Percentiles rank a stretch among this genome's conserved stretches.
Evolutionary conservation across 257 asterid genomes (phyloP).

Genomic region (Coffea eugenioides): DNA sequence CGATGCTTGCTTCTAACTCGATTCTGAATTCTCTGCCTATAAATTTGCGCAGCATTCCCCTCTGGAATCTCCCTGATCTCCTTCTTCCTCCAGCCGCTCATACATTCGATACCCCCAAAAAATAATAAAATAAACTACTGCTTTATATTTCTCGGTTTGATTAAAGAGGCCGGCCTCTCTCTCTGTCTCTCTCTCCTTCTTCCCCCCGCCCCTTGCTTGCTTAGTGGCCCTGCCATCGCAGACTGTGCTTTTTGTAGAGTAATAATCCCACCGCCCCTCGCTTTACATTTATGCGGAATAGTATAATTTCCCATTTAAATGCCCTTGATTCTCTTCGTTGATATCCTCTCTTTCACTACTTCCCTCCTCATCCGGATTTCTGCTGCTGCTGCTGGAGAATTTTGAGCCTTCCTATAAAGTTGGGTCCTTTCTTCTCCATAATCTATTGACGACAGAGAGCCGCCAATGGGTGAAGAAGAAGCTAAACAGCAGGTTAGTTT

Average conservation of each 20-base stretch:
- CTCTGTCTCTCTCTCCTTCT: background rate
- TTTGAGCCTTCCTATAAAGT: background rate
- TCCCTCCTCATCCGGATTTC: background rate
- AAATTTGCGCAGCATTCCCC: conserved; percentile 22
- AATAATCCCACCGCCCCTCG: conserved; percentile 64
- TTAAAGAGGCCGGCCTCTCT: conserved; percentile 15
- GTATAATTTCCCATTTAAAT: conserved; percentile 34
- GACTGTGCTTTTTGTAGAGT: conserved; percentile 38
- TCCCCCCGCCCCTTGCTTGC: conserved; percentile 1
- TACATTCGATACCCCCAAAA: background rate
- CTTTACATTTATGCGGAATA: conserved; percentile 15
- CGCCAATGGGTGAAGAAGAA: conserved; percentile 61
- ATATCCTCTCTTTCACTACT: background rate
- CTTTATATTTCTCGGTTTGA: background rate
- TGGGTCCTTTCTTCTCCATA: background rate
- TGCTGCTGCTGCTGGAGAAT: background rate
- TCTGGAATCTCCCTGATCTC: conserved; percentile 5
- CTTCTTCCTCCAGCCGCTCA: background rate
- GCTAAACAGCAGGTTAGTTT: conserved; percentile 54
- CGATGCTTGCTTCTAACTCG: background rate
- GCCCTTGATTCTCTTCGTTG: conserved; percentile 27
- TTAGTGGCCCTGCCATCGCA: conserved; percentile 61
- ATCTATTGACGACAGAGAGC: background rate
- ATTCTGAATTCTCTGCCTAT: conserved; percentile 9
- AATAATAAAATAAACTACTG: background rate